Percentiles rank a stretch among this genome's conserved stretches.
These are phyloP conservation scores for Rhodotorula sp. DNA, from an alignment of 1,284 basidiomycete species.

Conservation along the genomic window DNA sequence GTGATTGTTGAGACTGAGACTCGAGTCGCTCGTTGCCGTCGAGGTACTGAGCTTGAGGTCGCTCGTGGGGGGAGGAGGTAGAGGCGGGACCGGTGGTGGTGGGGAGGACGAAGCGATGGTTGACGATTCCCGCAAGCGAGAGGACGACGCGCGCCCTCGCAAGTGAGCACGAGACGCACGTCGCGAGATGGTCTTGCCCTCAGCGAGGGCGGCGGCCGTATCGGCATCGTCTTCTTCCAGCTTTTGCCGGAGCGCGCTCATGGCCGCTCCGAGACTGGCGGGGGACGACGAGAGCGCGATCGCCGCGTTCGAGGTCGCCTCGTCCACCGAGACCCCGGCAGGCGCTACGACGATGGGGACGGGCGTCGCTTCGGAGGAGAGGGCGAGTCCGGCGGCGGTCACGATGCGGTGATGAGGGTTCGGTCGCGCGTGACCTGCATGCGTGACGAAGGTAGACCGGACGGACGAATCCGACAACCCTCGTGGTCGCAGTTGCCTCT, in stretches of 20 bases:
- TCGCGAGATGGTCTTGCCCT: conserved; percentile 5
- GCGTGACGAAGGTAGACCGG: conserved; percentile 68
- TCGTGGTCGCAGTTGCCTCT: conserved; percentile 69
- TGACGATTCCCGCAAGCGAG: conserved; percentile 13
- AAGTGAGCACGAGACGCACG: conserved; percentile 8
- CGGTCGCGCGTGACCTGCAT: conserved; percentile 33
- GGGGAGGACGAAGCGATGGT: neutral
- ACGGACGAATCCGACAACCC: conserved; percentile 88
- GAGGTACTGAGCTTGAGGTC: neutral
- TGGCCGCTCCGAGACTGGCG: conserved; percentile 5
- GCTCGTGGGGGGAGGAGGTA: neutral
- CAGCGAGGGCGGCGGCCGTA: neutral
- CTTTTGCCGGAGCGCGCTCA: conserved; percentile 9
- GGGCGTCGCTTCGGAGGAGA: conserved; percentile 27
- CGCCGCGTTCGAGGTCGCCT: neutral
- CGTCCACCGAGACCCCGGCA: neutral
- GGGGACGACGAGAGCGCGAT: neutral
- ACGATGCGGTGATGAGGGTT: conserved; percentile 40
- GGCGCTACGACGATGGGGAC: neutral
- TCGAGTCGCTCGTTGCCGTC: conserved; percentile 9
- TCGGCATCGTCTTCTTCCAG: conserved; percentile 2
- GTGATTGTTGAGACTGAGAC: neutral
- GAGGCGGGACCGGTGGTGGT: conserved; percentile 3
- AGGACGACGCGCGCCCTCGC: conserved; percentile 11
- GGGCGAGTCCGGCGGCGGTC: conserved; percentile 29